These are phyloP conservation scores for Solanum gracilifrons DNA, from an alignment of 257 asterid species.

Conservation along the genomic window DNA sequence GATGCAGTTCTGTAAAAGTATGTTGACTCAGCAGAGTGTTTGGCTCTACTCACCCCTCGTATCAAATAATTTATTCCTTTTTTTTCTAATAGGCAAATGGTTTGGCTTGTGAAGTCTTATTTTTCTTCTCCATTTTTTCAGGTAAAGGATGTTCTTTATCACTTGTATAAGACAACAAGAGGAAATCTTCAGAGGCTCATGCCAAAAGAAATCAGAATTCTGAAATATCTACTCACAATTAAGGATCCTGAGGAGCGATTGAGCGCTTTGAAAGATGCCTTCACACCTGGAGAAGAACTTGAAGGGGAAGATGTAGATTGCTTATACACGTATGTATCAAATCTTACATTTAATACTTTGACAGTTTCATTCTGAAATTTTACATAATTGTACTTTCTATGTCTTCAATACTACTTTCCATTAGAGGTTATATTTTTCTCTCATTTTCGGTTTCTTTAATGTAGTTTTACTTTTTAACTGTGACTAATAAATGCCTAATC, in stretches of 20 bases:
- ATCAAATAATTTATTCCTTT: neutral
- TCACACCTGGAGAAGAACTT: slow-evolving; percentile 86
- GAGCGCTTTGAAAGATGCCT: slow-evolving; percentile 71
- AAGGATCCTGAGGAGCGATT: slow-evolving; percentile 77
- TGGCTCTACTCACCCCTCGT: neutral
- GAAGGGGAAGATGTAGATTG: slow-evolving; percentile 61
- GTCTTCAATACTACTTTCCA: neutral
- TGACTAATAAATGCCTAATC: neutral
- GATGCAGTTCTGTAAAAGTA: neutral
- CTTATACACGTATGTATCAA: slow-evolving; percentile 66
- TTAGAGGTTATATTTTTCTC: neutral
- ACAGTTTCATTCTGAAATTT: neutral
- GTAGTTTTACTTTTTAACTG: neutral
- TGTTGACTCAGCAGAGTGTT: neutral
- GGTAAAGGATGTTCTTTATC: slow-evolving; percentile 79
- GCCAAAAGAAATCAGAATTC: slow-evolving; percentile 90
- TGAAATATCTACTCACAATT: slow-evolving; percentile 67
- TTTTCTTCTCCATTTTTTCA: slow-evolving; percentile 5
- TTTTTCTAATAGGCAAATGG: neutral
- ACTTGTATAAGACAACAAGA: slow-evolving; percentile 55
- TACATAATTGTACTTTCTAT: neutral
- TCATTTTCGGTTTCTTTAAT: neutral
- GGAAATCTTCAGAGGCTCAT: slow-evolving; percentile 81
- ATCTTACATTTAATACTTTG: neutral
- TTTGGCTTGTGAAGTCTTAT: neutral